phyloP scores from a whole-genome alignment of 257 asterid genomes.

The Solanum virginianum region DNA sequence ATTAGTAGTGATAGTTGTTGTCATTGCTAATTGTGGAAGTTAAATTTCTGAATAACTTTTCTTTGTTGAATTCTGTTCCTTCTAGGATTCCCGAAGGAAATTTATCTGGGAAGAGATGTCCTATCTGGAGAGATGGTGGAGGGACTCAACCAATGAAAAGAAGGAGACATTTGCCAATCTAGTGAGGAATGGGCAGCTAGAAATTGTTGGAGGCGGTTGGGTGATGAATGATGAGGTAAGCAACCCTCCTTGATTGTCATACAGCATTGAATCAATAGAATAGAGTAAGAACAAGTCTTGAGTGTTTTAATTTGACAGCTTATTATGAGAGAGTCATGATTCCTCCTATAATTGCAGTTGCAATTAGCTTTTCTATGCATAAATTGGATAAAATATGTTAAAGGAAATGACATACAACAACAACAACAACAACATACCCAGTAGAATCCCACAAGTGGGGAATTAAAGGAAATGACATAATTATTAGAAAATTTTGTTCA shows the following conservation, averaged over 20 bases:
- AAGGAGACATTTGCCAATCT: constrained; percentile 64
- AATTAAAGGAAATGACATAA: not conserved
- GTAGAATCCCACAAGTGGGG: too few species aligned
- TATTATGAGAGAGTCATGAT: not conserved
- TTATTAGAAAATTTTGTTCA: not conserved
- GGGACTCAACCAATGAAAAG: constrained; percentile 65
- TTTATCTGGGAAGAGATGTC: constrained; percentile 99
- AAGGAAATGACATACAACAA: not conserved
- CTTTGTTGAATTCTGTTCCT: constrained; percentile 1
- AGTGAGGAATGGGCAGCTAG: constrained; percentile 83
- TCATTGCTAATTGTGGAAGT: not conserved
- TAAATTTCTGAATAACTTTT: not conserved
- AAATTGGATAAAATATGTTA: not conserved
- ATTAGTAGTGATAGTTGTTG: not conserved
- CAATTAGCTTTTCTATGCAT: not conserved
- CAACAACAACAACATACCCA: too few species aligned
- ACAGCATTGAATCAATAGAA: not conserved
- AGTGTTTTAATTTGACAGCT: not conserved
- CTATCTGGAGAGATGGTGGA: constrained; percentile 98
- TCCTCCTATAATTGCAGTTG: not conserved
- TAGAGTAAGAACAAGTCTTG: not conserved
- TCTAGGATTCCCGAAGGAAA: constrained; percentile 74
- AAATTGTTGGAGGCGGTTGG: constrained; percentile 99
- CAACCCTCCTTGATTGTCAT: not conserved
- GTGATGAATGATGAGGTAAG: constrained; percentile 99